A percentile compares a stretch with the other conserved stretches of the same genome.
Conservation (phyloP, 106 monocot genomes). For the Ottelia alismoides region DNA sequence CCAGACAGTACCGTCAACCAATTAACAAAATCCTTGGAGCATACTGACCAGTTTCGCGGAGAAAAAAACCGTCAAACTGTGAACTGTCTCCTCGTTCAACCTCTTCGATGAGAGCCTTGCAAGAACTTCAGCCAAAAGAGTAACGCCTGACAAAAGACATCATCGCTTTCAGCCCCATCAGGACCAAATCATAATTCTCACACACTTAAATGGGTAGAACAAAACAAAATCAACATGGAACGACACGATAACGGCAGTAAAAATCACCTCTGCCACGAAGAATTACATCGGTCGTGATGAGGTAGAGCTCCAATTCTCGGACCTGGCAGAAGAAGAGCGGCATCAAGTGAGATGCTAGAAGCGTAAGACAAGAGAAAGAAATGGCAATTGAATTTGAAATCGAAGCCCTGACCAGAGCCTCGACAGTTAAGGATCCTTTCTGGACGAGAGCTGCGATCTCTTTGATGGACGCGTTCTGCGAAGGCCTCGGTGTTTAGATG, state of each 20-base stretch:
- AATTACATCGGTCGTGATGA: conserved; percentile 49
- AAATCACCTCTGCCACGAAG: conserved; percentile 82
- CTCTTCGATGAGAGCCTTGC: conserved; percentile 27
- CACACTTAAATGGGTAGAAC: neutral
- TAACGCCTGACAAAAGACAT: conserved; percentile 63
- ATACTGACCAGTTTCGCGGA: conserved; percentile 76
- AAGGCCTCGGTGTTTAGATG: neutral
- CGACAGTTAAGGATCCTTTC: conserved; percentile 33
- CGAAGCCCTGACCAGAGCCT: conserved; percentile 47
- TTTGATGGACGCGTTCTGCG: conserved; percentile 43
- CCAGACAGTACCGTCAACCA: no score
- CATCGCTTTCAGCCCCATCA: no score
- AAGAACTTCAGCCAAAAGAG: conserved; percentile 70
- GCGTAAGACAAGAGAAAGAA: neutral
- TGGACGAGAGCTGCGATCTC: conserved; percentile 50
- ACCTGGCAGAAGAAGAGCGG: conserved; percentile 27
- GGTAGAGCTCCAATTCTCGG: conserved; percentile 65
- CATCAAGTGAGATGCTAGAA: neutral
- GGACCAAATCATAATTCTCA: neutral
- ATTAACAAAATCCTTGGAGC: no score
- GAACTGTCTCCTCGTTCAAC: conserved; percentile 30
- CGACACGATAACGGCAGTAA: no score
- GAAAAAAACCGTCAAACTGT: conserved; percentile 66
- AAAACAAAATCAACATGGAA: neutral
- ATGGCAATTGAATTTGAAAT: no score